Conservation (phyloP, 805 yeast genomes). For the Monosporozyma solicola region DNA sequence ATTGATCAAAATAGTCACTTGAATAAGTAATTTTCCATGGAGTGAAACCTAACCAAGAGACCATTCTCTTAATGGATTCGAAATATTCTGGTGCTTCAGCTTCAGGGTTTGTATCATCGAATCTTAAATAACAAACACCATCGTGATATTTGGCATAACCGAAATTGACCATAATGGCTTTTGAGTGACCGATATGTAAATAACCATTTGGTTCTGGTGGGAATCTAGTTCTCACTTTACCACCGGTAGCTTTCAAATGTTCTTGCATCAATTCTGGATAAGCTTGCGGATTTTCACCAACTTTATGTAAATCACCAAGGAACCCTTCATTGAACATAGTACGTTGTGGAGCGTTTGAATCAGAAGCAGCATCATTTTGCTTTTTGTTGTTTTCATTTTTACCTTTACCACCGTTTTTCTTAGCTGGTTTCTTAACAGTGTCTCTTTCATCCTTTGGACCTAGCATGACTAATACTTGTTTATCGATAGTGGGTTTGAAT, state of each 20-base stretch:
- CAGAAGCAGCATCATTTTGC: constrained; percentile 12
- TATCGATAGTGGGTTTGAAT: constrained; percentile 84
- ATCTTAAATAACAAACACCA: constrained; percentile 87
- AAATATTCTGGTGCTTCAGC: constrained; percentile 94
- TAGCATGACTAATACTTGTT: constrained; percentile 53
- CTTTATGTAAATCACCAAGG: constrained; percentile 87
- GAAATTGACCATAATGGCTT: constrained; percentile 95
- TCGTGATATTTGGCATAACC: constrained; percentile 87
- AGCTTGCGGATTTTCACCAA: constrained; percentile 91
- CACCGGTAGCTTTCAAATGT: constrained; percentile 70
- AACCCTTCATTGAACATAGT: constrained; percentile 94
- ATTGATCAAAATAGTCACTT: constrained; percentile 84
- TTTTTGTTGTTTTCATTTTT: constrained; percentile 16
- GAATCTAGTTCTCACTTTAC: constrained; percentile 85
- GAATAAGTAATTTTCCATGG: constrained; percentile 96
- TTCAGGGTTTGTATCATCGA: constrained; percentile 97
- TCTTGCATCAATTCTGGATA: constrained; percentile 75
- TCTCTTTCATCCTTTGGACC: constrained; percentile 98
- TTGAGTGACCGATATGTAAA: constrained; percentile 96
- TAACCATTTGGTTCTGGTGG: constrained; percentile 99
- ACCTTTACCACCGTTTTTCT: constrained; percentile 32
- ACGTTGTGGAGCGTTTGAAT: constrained; percentile 30
- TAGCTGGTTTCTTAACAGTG: constrained; percentile 45
- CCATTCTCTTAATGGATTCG: constrained; percentile 72
- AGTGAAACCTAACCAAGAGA: constrained; percentile 85